Conservation (phyloP, 2,329 filamentous ascomycete species). For the Rugonectria rugulosa region DNA sequence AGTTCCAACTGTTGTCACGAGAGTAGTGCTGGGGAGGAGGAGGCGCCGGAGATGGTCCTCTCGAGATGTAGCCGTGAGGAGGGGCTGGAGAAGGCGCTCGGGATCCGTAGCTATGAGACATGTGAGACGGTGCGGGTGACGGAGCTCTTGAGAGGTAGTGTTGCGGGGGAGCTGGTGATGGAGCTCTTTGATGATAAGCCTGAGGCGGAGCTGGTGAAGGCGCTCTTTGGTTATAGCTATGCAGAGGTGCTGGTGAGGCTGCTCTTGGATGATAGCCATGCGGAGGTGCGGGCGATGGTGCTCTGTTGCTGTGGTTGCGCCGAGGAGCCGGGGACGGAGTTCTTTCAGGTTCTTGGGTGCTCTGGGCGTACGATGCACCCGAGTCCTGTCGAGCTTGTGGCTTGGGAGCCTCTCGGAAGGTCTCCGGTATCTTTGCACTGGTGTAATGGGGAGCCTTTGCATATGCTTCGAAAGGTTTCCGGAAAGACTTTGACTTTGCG, state of each 20-base stretch:
- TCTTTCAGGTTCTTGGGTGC: conserved; percentile 30
- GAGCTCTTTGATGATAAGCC: conserved; percentile 44
- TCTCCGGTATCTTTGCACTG: conserved; percentile 66
- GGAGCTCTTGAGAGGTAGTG: conserved; percentile 44
- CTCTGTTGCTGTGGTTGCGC: conserved; percentile 43
- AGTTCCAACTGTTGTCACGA: not conserved
- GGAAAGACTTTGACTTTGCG: conserved; percentile 69
- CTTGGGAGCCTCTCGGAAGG: conserved; percentile 56
- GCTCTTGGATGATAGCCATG: conserved; percentile 42
- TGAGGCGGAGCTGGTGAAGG: conserved; percentile 40
- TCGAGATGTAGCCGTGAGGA: conserved; percentile 39
- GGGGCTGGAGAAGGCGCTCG: conserved; percentile 36
- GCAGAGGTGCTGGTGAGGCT: conserved; percentile 49
- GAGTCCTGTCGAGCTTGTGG: conserved; percentile 51
- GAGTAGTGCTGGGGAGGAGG: conserved; percentile 34
- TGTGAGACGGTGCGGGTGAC: conserved; percentile 49
- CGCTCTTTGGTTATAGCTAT: conserved; percentile 39
- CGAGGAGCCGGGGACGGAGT: conserved; percentile 33
- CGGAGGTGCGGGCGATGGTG: conserved; percentile 31
- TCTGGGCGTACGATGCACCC: conserved; percentile 45
- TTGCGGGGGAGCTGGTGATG: conserved; percentile 37
- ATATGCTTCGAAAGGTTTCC: conserved; percentile 73
- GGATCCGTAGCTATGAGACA: conserved; percentile 36
- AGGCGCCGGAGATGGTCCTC: conserved; percentile 41
- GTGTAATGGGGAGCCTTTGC: conserved; percentile 72